These are phyloP conservation scores for Paecilomyces dactylethromorphus DNA, from an alignment of 2,329 filamentous ascomycete species.

Conservation along the genomic window DNA sequence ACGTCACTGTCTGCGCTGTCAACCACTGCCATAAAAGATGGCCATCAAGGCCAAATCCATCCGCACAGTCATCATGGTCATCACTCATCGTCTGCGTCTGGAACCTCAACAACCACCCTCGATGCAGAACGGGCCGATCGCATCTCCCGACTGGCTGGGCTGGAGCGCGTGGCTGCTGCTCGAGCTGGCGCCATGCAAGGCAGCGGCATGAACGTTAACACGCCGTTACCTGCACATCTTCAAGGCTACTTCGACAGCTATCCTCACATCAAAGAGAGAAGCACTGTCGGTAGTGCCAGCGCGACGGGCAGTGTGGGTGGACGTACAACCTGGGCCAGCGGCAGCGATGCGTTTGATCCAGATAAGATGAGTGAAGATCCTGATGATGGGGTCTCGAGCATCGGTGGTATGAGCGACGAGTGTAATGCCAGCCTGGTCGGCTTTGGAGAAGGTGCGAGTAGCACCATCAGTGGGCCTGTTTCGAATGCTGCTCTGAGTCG, in stretches of 20 bases:
- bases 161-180: conserved; percentile 77
- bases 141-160: conserved; percentile 88
- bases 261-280: conserved; percentile 69
- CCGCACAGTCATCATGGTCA: conserved; percentile 48
- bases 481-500: conserved; percentile 50
- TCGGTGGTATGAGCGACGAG: conserved; percentile 80
- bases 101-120: conserved; percentile 62
- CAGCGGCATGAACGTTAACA: neutral
- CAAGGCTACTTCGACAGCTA: conserved; percentile 76
- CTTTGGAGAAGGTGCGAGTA: conserved; percentile 86
- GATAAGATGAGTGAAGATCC: conserved; percentile 60
- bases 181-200: conserved; percentile 43
- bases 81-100: conserved; percentile 52
- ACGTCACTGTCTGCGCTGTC: conserved; percentile 88
- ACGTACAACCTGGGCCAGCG: conserved; percentile 61
- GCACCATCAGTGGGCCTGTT: conserved; percentile 71
- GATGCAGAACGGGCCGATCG: conserved; percentile 91
- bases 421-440: conserved; percentile 77
- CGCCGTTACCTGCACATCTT: conserved; percentile 35
- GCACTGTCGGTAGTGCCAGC: conserved; percentile 84
- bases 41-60: conserved; percentile 74
- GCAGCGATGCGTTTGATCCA: conserved; percentile 51
- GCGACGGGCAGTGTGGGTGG: conserved; percentile 69
- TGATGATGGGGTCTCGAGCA: conserved; percentile 57
- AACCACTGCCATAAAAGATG: conserved; percentile 93